Conservation (phyloP, 1,284 basidiomycete genomes). For the Melampsora larici-populina region DNA sequence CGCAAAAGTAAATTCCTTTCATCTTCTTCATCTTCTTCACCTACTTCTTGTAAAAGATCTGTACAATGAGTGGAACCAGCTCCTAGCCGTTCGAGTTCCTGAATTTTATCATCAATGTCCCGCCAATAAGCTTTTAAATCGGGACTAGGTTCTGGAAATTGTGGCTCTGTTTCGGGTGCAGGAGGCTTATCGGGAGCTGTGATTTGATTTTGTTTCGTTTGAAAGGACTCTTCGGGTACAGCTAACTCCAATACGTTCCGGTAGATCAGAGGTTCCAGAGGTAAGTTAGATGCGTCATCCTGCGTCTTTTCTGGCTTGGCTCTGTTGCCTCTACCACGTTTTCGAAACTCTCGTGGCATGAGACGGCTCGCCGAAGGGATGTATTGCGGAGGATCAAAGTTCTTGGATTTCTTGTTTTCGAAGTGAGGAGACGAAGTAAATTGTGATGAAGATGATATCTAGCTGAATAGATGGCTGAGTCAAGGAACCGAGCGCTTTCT, state of each 20-base stretch:
- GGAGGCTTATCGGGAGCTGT: too few species aligned
- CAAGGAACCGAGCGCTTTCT: too few species aligned
- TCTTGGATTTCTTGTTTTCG: too few species aligned
- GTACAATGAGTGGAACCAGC: conserved; percentile 43
- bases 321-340: conserved; percentile 33
- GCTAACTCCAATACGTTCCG: conserved; percentile 27
- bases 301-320: background rate
- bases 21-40: conserved; percentile 47
- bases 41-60: conserved; percentile 20
- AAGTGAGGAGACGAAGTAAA: too few species aligned
- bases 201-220: conserved; percentile 37
- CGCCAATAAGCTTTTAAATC: conserved; percentile 88
- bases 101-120: conserved; percentile 77
- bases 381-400: too few species aligned
- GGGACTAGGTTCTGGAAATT: conserved; percentile 79
- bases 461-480: too few species aligned
- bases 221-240: background rate
- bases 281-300: background rate
- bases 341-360: conserved; percentile 42
- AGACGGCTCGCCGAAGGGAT: too few species aligned
- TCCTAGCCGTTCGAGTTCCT: conserved; percentile 69
- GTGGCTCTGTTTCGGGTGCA: conserved; percentile 63
- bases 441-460: too few species aligned
- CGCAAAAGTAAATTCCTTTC: conserved; percentile 67
- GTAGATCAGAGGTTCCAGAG: background rate